Conservation (phyloP, 1,284 basidiomycete species). For the Tylopilus sp. region DNA sequence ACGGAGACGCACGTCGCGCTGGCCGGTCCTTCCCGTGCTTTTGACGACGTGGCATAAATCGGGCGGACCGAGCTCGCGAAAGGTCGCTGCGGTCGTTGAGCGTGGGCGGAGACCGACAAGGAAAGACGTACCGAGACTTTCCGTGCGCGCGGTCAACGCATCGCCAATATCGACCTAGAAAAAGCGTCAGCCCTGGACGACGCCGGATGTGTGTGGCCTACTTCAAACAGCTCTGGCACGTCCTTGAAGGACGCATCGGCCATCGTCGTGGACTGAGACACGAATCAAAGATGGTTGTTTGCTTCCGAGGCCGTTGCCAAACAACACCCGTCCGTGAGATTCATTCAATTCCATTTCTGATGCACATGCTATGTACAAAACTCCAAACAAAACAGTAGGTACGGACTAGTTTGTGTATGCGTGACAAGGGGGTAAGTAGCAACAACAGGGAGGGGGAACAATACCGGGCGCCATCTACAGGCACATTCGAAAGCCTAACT, state of each 20-base stretch:
- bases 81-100: slow-evolving; percentile 61
- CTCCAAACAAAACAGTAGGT: slow-evolving; percentile 18
- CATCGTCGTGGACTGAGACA: slow-evolving; percentile 32
- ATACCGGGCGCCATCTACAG: slow-evolving; percentile 1
- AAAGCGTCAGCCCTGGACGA: slow-evolving; percentile 3
- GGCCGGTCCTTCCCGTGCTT: slow-evolving; percentile 77
- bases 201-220: slow-evolving; percentile 15
- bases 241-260: slow-evolving; percentile 63
- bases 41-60: slow-evolving; percentile 97
- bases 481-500: slow-evolving; percentile 1
- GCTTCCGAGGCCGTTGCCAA: slow-evolving; percentile 25
- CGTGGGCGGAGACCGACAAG: neutral
- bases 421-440: slow-evolving; percentile 20
- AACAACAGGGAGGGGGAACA: slow-evolving; percentile 2
- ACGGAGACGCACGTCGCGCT: slow-evolving; percentile 78
- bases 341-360: slow-evolving; percentile 10
- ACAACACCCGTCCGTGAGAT: slow-evolving; percentile 22
- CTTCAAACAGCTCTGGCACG: slow-evolving; percentile 62
- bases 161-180: slow-evolving; percentile 87
- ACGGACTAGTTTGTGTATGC: slow-evolving; percentile 15
- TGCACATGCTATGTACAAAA: slow-evolving; percentile 16
- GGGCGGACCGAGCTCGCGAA: slow-evolving; percentile 95
- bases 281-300: slow-evolving; percentile 11
- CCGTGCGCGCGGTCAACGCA: slow-evolving; percentile 85
- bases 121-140: slow-evolving; percentile 73